Conservation (phyloP, 1,139 yeast species). For the Arxiozyma slooffiae region DNA sequence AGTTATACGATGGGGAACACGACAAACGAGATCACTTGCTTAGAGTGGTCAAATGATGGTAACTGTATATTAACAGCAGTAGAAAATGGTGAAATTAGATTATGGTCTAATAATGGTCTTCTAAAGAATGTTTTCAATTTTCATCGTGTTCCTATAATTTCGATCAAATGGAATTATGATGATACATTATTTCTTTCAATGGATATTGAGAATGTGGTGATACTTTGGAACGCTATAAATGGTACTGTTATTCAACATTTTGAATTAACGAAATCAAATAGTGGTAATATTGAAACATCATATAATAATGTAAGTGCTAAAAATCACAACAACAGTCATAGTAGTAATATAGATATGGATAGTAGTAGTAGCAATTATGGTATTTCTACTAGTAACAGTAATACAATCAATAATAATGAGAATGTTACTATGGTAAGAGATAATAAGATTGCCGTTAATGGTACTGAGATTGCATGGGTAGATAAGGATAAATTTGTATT, state of each 20-base stretch:
- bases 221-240: constrained; percentile 46
- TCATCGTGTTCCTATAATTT: constrained; percentile 45
- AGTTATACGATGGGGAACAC: constrained; percentile 6
- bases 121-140: constrained; percentile 49
- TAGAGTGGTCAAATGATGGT: constrained; percentile 61
- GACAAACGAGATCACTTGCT: constrained; percentile 32
- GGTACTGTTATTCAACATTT: constrained; percentile 42
- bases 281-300: neutral
- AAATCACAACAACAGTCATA: neutral
- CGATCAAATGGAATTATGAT: constrained; percentile 42
- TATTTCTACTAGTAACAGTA: constrained; percentile 27
- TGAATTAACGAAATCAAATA: constrained; percentile 22
- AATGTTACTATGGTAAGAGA: neutral
- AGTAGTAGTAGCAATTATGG: constrained; percentile 39
- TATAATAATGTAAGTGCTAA: neutral
- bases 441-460: constrained; percentile 18
- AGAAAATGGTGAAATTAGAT: constrained; percentile 53
- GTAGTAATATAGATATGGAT: neutral
- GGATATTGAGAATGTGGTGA: constrained; percentile 34
- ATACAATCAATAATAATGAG: neutral
- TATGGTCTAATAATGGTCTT: constrained; percentile 61
- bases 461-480: constrained; percentile 63
- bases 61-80: constrained; percentile 47
- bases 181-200: constrained; percentile 32
- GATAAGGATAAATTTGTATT: constrained; percentile 61